Evolutionary conservation across 306 rosid species (phyloP).

Genomic region (Glycyrrhiza uralensis): DNA sequence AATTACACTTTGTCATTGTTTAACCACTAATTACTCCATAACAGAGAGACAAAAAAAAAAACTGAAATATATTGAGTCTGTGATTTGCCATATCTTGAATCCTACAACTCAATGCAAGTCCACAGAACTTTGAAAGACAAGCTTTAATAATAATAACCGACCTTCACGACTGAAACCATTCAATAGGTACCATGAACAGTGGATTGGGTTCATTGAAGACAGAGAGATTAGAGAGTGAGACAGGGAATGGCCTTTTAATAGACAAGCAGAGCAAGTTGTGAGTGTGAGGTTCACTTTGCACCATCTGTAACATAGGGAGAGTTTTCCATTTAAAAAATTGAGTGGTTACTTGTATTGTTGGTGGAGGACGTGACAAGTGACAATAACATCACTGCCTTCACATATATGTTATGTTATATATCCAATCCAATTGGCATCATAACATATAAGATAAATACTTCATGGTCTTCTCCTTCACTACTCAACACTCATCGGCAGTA

Average conservation of each 20-base stretch:
- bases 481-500: background rate
- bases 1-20: background rate
- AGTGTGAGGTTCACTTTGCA: slow-evolving; percentile 26
- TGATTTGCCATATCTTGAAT: background rate
- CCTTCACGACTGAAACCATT: slow-evolving; percentile 21
- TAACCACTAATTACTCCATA: background rate
- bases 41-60: background rate
- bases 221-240: background rate
- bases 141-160: slow-evolving; percentile 7
- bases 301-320: slow-evolving; percentile 15
- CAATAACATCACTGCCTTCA: slow-evolving; percentile 30
- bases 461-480: background rate
- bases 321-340: slow-evolving; percentile 3
- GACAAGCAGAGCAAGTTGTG: background rate
- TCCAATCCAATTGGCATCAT: slow-evolving; percentile 18
- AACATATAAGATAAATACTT: slow-evolving; percentile 19
- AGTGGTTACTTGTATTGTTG: slow-evolving; percentile 2
- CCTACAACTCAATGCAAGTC: slow-evolving; percentile 10
- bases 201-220: slow-evolving; percentile 32
- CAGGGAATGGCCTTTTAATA: background rate
- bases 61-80: background rate
- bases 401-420: slow-evolving; percentile 36
- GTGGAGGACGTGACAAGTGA: slow-evolving; percentile 40
- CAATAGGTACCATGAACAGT: slow-evolving; percentile 15
- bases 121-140: slow-evolving; percentile 25